phyloP scores from a whole-genome alignment of 164 flowering plant genomes.

The Vitis rotundifolia region DNA sequence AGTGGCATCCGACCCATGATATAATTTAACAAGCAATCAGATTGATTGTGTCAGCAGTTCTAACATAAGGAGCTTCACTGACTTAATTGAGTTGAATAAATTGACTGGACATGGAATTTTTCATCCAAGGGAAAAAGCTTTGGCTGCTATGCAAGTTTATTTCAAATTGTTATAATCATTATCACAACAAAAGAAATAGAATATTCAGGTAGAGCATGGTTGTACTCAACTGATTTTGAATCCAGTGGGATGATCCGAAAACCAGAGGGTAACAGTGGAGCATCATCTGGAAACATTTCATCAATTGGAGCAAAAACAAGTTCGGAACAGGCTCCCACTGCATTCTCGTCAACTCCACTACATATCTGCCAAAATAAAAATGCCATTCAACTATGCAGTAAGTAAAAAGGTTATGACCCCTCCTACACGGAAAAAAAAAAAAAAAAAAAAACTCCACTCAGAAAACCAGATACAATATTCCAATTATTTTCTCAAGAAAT shows the following conservation, averaged over 20 bases:
- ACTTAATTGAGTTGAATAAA: background rate
- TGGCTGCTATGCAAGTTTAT: background rate
- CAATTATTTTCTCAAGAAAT: no score
- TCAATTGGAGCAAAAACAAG: conserved; percentile 94
- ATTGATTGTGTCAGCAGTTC: background rate
- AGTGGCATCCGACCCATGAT: no score
- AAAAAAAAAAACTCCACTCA: background rate
- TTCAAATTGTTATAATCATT: background rate
- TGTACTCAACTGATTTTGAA: conserved; percentile 71
- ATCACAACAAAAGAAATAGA: background rate
- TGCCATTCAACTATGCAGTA: no score
- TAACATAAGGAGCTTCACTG: background rate
- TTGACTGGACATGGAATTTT: background rate
- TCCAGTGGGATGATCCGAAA: conserved; percentile 85
- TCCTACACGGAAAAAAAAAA: background rate
- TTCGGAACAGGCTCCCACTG: conserved; percentile 88
- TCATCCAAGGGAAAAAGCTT: background rate
- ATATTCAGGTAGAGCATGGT: background rate
- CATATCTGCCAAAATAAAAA: conserved; percentile 56
- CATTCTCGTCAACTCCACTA: conserved; percentile 83
- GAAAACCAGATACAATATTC: no score
- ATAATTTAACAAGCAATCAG: no score
- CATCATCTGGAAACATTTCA: conserved; percentile 95
- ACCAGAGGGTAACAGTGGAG: conserved; percentile 83
- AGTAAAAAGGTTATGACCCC: background rate